Evolutionary conservation across 768 basidiomycete genomes (phyloP).

Genomic region (Termitomyces sp.): DNA sequence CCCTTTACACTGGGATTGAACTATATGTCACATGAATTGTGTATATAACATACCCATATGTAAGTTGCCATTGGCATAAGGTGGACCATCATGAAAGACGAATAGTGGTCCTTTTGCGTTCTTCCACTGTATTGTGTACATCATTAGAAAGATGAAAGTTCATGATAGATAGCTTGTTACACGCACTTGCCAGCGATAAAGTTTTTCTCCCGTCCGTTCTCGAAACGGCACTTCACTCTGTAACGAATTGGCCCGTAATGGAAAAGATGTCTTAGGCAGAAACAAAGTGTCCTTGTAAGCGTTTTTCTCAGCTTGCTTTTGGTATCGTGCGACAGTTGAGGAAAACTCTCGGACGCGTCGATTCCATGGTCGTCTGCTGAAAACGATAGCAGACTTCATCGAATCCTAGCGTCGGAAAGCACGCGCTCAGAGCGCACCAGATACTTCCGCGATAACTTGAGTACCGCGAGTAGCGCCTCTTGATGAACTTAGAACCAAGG

Average conservation of each 20-base stretch:
- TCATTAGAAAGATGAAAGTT: not conserved
- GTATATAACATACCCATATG: constrained; percentile 73
- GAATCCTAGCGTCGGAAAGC: not conserved
- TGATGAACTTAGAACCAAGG: not conserved
- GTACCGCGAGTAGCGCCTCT: not conserved
- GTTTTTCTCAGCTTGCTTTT: constrained; percentile 26
- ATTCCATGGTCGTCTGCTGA: constrained; percentile 6
- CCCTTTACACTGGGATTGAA: constrained; percentile 39
- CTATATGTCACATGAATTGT: not conserved
- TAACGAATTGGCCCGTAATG: constrained; percentile 62
- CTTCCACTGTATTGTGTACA: constrained; percentile 40
- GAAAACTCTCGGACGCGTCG: constrained; percentile 7
- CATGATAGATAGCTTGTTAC: constrained; percentile 1
- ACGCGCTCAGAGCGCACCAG: not conserved
- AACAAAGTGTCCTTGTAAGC: constrained; percentile 55
- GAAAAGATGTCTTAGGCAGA: constrained; percentile 79
- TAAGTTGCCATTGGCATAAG: constrained; percentile 93
- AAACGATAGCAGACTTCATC: constrained; percentile 5
- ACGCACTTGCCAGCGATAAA: constrained; percentile 78
- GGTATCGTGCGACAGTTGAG: constrained; percentile 1
- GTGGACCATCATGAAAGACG: constrained; percentile 92
- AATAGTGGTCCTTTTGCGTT: constrained; percentile 66
- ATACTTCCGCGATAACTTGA: not conserved
- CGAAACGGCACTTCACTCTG: constrained; percentile 55
- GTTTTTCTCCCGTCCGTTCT: constrained; percentile 57